phyloP scores from a whole-genome alignment of 2,329 filamentous ascomycete species.

The Graphilbum fragrans region DNA sequence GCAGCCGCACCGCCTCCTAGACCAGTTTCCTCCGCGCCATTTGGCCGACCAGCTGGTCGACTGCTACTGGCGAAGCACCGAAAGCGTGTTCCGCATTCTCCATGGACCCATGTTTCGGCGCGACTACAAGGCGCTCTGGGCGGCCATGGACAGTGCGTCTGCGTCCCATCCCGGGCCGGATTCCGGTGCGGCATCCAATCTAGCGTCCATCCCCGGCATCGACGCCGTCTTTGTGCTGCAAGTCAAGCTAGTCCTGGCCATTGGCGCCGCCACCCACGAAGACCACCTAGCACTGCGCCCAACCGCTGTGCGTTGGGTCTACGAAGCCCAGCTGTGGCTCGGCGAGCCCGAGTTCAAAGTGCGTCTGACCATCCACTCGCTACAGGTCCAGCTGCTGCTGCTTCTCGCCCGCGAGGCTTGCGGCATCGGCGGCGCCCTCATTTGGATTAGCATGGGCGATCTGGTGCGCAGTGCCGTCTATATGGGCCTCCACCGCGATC shows the following conservation, averaged over 20 bases:
- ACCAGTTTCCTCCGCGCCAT: slow-evolving; percentile 23
- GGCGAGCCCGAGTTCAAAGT: slow-evolving; percentile 30
- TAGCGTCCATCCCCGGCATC: slow-evolving; percentile 11
- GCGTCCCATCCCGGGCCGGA: slow-evolving; percentile 18
- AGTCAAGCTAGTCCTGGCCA: slow-evolving; percentile 38
- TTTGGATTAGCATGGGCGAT: slow-evolving; percentile 31
- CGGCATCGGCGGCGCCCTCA: slow-evolving; percentile 28
- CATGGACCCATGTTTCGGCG: slow-evolving; percentile 43
- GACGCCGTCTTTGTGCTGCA: slow-evolving; percentile 41
- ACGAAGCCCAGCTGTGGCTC: slow-evolving; percentile 39
- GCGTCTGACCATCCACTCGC: slow-evolving; percentile 30
- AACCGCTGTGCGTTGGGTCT: slow-evolving; percentile 35
- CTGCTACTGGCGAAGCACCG: slow-evolving; percentile 40
- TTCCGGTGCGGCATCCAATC: no score
- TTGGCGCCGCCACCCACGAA: slow-evolving; percentile 34
- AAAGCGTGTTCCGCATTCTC: slow-evolving; percentile 43
- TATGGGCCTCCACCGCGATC: slow-evolving; percentile 39
- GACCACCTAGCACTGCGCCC: slow-evolving; percentile 28
- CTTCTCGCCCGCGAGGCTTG: slow-evolving; percentile 32
- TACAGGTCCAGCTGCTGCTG: slow-evolving; percentile 41
- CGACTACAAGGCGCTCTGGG: slow-evolving; percentile 39
- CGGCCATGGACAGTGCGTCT: no score
- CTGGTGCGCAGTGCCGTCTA: slow-evolving; percentile 32
- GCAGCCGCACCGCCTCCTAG: no score
- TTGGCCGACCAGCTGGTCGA: slow-evolving; percentile 39